Evolutionary conservation across 345 rosid genomes (phyloP).

Genomic region (Gossypium ekmanianum): DNA sequence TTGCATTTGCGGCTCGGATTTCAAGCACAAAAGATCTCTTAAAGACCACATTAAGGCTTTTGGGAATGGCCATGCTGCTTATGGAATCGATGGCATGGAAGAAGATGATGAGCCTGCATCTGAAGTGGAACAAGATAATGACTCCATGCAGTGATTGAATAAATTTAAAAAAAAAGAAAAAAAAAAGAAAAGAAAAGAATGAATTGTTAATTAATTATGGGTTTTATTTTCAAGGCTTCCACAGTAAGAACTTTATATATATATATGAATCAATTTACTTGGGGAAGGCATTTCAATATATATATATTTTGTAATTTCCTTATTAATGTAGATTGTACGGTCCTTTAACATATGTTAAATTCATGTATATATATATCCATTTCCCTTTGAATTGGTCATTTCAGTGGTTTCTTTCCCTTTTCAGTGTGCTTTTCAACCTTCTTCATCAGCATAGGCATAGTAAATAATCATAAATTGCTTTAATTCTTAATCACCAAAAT

Average conservation of each 20-base stretch:
- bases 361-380: slow-evolving; percentile 24
- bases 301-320: background rate
- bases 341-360: slow-evolving; percentile 22
- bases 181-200: background rate
- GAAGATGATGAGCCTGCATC: slow-evolving; percentile 75
- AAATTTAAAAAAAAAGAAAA: background rate
- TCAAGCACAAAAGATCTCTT: slow-evolving; percentile 92
- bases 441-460: background rate
- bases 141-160: slow-evolving; percentile 25
- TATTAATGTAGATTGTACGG: slow-evolving; percentile 18
- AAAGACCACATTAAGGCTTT: slow-evolving; percentile 89
- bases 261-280: slow-evolving; percentile 27
- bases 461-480: background rate
- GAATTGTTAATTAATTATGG: slow-evolving; percentile 9
- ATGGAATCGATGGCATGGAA: slow-evolving; percentile 54
- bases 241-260: slow-evolving; percentile 27
- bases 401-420: slow-evolving; percentile 4
- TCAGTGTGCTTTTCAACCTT: slow-evolving; percentile 1
- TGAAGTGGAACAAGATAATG: slow-evolving; percentile 60
- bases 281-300: slow-evolving; percentile 19
- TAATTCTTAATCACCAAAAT: background rate
- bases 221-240: slow-evolving; percentile 14
- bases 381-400: slow-evolving; percentile 15
- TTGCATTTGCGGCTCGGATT: slow-evolving; percentile 91
- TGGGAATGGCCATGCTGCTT: slow-evolving; percentile 77